A percentile compares a stretch with the other conserved stretches of the same genome.
Conservation (phyloP, 169 alveolate species). For the Cryptosporidium felis region DNA sequence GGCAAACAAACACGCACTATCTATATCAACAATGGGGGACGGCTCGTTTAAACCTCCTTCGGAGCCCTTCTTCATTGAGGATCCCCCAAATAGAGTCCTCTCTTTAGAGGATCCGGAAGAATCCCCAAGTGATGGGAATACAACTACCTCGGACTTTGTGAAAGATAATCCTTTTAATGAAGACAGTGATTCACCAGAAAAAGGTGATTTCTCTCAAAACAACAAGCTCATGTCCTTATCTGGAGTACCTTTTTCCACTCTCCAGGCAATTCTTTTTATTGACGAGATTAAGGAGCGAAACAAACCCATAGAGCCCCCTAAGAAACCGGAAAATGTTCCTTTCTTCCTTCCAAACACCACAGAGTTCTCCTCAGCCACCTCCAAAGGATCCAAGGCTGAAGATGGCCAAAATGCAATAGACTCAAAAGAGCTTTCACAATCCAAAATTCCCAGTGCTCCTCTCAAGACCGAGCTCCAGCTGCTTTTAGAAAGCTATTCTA, state of each 20-base stretch:
- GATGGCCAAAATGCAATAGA: not conserved
- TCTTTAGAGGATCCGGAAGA: conserved; percentile 4
- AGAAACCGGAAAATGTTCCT: conserved; percentile 85
- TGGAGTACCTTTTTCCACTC: conserved; percentile 61
- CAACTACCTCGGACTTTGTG: not conserved
- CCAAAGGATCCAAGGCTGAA: not conserved
- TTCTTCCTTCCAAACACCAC: conserved; percentile 80
- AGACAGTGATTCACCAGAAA: conserved; percentile 11
- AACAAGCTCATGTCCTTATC: conserved; percentile 46
- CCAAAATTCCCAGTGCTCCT: not conserved
- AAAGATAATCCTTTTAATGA: not conserved
- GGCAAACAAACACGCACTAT: conserved; percentile 55
- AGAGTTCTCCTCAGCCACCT: not conserved
- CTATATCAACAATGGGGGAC: not conserved
- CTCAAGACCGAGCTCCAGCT: conserved; percentile 46
- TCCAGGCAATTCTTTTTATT: conserved; percentile 65
- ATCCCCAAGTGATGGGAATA: not conserved
- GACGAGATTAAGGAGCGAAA: conserved; percentile 86
- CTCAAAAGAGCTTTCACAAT: not conserved
- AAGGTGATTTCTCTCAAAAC: conserved; percentile 4
- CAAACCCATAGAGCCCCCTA: conserved; percentile 81
- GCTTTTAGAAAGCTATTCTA: not conserved
- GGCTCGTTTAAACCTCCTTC: conserved; percentile 69
- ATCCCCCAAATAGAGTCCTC: conserved; percentile 36
- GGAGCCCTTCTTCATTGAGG: conserved; percentile 62